Conservation (phyloP, 148 eudicot species). For the Rheum nobile region DNA sequence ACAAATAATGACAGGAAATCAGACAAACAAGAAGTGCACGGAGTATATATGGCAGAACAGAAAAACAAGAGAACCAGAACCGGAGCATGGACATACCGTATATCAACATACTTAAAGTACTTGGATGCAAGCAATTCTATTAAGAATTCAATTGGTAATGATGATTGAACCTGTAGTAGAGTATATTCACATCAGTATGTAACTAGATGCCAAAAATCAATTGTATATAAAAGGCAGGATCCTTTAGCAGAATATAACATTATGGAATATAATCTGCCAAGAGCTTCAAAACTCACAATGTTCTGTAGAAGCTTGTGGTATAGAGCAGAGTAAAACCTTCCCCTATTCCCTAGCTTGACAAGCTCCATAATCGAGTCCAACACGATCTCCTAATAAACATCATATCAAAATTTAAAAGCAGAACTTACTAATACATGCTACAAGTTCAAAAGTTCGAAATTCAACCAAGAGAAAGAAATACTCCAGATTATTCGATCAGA, state of each 20-base stretch:
- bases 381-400: slow-evolving; percentile 51
- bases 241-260: not conserved
- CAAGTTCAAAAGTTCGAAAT: not conserved
- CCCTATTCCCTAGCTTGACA: slow-evolving; percentile 72
- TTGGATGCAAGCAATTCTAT: slow-evolving; percentile 53
- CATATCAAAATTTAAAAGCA: not conserved
- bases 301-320: slow-evolving; percentile 56
- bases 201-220: not conserved
- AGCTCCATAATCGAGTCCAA: slow-evolving; percentile 82
- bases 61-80: not conserved
- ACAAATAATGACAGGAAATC: not conserved
- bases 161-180: slow-evolving; percentile 45
- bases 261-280: not conserved
- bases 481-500: not conserved
- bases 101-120: slow-evolving; percentile 75
- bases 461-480: not conserved
- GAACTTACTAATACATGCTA: not conserved
- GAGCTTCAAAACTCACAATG: slow-evolving; percentile 38
- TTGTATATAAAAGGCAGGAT: not conserved
- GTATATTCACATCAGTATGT: not conserved
- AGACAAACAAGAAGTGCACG: no score
- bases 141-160: slow-evolving; percentile 32
- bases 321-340: slow-evolving; percentile 54
- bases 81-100: slow-evolving; percentile 45
- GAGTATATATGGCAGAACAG: not conserved